Evolutionary conservation across 2,329 filamentous ascomycete genomes (phyloP), one percentile per base, ranked within the genome.

Genomic region (Chrysoporthe deuterocubensis): DNA sequence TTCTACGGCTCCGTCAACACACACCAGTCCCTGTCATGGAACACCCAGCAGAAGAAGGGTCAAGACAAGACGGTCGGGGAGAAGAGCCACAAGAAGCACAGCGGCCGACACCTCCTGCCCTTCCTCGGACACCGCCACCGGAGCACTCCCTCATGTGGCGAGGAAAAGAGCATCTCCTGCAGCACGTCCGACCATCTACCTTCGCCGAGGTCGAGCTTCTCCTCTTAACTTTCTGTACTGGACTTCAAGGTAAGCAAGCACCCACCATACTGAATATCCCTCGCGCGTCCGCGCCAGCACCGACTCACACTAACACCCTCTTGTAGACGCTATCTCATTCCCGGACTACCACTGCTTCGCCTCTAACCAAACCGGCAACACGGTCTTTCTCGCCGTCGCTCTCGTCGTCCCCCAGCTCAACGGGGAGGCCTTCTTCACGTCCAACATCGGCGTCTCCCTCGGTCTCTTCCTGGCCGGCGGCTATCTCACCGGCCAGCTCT

Each of bases 311-410:
- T 34, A 54, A 50, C 40, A 44, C 16, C 3, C 48, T 54, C 9
- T 14, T 5, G 8, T 43, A 82, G 86, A 89, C 76, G 86, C 86
- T 61, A 83, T 85, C 26, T 83, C 86, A 2, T 89, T 88, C 73
- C 85, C 85, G 32, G 85, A 88, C 73, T 90, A 86, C 75, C 83
- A 84, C 76, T 88, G 85, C 74, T 89, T 90, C 75, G 85, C 85
- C 16, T 89, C 86, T 42, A 90, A 90, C 75, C 87, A 90, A 73
- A 90, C 88, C 0, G 88, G 88, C 68, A 90, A 90, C 77, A 89
- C 87, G 2, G 83, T 90, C 61, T 85, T 90, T 72, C 80, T 89
- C 9, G 78, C 82, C 67, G 73, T 85, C 13, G 86, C 85, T 42
- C 79, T 88, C 66, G 77, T 85, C 46, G 72, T 84, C 42, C 83